Evolutionary conservation across 306 rosid genomes (phyloP), one percentile per base, ranked within the genome.

Genomic region (Pyrus communis): DNA sequence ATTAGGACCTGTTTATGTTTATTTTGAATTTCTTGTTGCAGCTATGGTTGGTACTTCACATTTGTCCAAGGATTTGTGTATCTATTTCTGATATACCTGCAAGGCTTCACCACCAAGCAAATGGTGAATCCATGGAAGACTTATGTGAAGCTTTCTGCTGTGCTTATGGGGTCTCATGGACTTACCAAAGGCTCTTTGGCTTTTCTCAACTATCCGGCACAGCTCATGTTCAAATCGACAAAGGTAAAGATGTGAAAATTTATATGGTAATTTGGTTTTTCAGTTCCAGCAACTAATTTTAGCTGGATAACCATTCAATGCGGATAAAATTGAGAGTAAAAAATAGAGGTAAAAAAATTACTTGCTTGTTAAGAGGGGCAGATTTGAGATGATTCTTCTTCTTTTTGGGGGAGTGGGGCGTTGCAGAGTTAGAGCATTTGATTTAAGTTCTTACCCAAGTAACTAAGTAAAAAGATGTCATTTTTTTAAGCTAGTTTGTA

Each of bases 61-160:
- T 95, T 95, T 84, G 55, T 95, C 76, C 98, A 95, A 89, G 97
- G 97, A 21, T 92, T 92, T 83, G 98, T 95, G 61, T 95, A 95
- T 79, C 91, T 95, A 21, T 83, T 84, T 79, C 88, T 95, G 86
- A 91, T 95, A 75, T 88, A 88, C 80, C 86, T 95, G 25, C 97
- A 92, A 90, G 98, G 97, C 74, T 95, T 95, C 89, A 83, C 93
- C 45, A 87, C 90, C 82, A 92, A 92, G 89, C 98, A 95, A 86
- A 90, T 95, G 98, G 97, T 95, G 86, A 95, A 95, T 46, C 97
- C 98, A 66, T 95, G 98, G 98, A 92, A 92, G 87, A 95, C 98
- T 43, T 95, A 95, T 75, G 91, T 90, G 79, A 95, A 95, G 86
- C 96, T 95, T 67, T 92, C 98, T 78, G 97, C 88, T 62, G 97